Evolutionary conservation across 345 rosid genomes (phyloP).

Genomic region (Citrus medica): DNA sequence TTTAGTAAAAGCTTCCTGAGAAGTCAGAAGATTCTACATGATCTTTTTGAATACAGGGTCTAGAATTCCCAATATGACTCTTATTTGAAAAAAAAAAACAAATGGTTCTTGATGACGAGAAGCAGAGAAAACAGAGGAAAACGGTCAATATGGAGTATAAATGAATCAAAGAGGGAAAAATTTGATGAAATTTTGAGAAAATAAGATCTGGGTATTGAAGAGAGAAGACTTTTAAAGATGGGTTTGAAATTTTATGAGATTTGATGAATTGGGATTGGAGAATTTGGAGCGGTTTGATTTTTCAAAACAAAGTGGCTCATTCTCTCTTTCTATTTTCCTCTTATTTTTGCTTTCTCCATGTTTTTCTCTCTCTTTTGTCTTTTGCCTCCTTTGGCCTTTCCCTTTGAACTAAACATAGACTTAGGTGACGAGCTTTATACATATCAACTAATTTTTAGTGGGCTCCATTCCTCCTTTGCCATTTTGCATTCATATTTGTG

Average conservation of each 20-base stretch:
- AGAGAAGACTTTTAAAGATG: slow-evolving; percentile 29
- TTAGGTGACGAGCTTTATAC: slow-evolving; percentile 23
- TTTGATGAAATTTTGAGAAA: slow-evolving; percentile 21
- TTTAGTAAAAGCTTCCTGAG: slow-evolving; percentile 7
- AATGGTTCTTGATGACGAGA: background rate
- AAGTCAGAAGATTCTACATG: slow-evolving; percentile 8
- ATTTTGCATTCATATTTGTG: background rate
- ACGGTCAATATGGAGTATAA: background rate
- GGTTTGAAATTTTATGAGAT: slow-evolving; percentile 28
- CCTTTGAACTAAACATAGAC: slow-evolving; percentile 24
- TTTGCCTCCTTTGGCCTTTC: background rate
- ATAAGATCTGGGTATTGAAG: slow-evolving; percentile 44
- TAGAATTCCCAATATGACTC: background rate
- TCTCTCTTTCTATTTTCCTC: slow-evolving; percentile 11
- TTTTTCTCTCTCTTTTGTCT: background rate
- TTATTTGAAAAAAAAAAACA: background rate
- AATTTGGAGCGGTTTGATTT: slow-evolving; percentile 24
- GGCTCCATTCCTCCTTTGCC: slow-evolving; percentile 16
- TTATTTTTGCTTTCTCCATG: background rate
- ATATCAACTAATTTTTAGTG: background rate
- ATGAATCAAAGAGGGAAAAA: background rate
- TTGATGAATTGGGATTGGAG: slow-evolving; percentile 24
- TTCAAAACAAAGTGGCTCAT: slow-evolving; percentile 14
- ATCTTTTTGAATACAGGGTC: background rate
- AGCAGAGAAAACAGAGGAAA: slow-evolving; percentile 10